Evolutionary conservation across 169 alveolate genomes (phyloP), one percentile per base, ranked within the genome.

Genomic region (Theileria sp.): DNA sequence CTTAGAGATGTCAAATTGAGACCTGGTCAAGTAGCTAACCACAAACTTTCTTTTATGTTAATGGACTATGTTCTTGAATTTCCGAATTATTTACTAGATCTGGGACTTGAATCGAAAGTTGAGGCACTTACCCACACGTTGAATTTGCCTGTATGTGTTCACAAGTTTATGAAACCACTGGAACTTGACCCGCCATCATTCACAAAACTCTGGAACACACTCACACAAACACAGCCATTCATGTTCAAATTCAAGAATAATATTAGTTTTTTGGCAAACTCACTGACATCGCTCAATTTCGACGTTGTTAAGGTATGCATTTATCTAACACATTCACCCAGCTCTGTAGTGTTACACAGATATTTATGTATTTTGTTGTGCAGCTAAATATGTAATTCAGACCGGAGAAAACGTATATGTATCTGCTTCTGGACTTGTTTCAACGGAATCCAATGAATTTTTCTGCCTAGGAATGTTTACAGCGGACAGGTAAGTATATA

Each of bases 101-200:
- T 64, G 38, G 25, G 25, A 34, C 21, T 62, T 3, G 67, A 58
- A n/a, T 30, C 36, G 10, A 36, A 32, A 26, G 10, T 8, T 0
- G 38, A 58, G 28, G 21, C 19, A 25, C 9, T 25, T 25, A 49
- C 17, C 36, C 32, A 12, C 23, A 21, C 75, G n/a, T 15, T 79
- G 65, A 21, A 51, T 10, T 72, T 79, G 60, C 86, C 86, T 23
- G 75, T 79, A 13, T 17, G 32, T n/a, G 32, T 79, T 6, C 73
- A 70, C 75, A 79, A 79, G 56, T 79, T 79, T 72, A n/a, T 79
- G 75, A 34, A 32, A 21, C 86, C 86, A 15, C 62, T 62, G 49
- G 32, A 21, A 19, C 72, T 70, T 8, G 86, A 50, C 26, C 36
- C 58, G n/a, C 62, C 50, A 12, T 26, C 60, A 54, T 49, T 79